Evolutionary conservation across 345 rosid genomes (phyloP).

Genomic region (Moricandia moricandioides): DNA sequence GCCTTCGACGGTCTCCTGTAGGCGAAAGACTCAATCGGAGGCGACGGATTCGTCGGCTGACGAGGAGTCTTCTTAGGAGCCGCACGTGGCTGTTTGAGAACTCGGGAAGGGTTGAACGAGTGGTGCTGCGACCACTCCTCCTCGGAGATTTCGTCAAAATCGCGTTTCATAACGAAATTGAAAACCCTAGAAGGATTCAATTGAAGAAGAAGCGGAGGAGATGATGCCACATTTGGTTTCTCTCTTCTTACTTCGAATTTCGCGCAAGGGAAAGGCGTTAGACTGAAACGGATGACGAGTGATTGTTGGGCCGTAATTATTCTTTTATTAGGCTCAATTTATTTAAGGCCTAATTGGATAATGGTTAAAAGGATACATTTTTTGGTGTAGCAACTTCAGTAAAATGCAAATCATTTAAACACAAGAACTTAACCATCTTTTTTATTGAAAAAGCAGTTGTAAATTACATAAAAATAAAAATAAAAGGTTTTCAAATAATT

Average conservation of each 20-base stretch:
- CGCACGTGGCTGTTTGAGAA: slow-evolving; percentile 43
- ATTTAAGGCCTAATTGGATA: not conserved
- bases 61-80: slow-evolving; percentile 28
- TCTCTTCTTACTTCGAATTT: slow-evolving; percentile 14
- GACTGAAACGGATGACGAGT: slow-evolving; percentile 13
- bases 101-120: slow-evolving; percentile 78
- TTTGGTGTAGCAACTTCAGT: not conserved
- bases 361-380: not conserved
- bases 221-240: slow-evolving; percentile 8
- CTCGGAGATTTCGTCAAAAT: slow-evolving; percentile 79
- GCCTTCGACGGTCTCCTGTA: slow-evolving; percentile 37
- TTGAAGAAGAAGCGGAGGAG: slow-evolving; percentile 11
- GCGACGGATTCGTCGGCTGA: slow-evolving; percentile 38
- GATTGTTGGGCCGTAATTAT: not conserved
- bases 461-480: too few species aligned
- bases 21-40: slow-evolving; percentile 81
- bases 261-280: slow-evolving; percentile 33
- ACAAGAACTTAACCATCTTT: too few species aligned
- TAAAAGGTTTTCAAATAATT: too few species aligned
- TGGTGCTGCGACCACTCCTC: slow-evolving; percentile 81
- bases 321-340: not conserved
- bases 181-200: slow-evolving; percentile 31
- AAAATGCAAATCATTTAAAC: not conserved
- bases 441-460: too few species aligned
- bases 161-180: slow-evolving; percentile 57